Conservation (phyloP, 768 basidiomycete species). For the Scleroderma citrinum region DNA sequence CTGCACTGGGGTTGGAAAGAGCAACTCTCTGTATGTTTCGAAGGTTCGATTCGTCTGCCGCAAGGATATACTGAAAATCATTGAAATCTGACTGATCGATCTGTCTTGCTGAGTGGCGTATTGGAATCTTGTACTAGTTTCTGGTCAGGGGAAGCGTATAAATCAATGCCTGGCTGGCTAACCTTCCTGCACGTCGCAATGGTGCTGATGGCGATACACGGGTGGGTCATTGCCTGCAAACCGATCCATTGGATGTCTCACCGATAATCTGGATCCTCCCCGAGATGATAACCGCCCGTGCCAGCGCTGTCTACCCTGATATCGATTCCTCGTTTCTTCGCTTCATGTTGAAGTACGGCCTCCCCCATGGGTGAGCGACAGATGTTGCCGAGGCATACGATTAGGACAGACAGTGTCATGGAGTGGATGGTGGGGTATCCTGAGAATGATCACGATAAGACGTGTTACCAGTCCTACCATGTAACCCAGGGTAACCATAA, state of each 20-base stretch:
- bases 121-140: slow-evolving; percentile 65
- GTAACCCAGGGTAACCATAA: not conserved
- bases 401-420: slow-evolving; percentile 49
- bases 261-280: slow-evolving; percentile 82
- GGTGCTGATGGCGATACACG: slow-evolving; percentile 41
- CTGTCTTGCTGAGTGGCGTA: slow-evolving; percentile 64
- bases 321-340: slow-evolving; percentile 57
- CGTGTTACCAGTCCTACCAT: not conserved
- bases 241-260: slow-evolving; percentile 22
- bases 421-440: slow-evolving; percentile 6
- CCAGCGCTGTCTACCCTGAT: slow-evolving; percentile 80
- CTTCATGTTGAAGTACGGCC: slow-evolving; percentile 71
- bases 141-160: not conserved
- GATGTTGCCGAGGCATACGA: slow-evolving; percentile 82
- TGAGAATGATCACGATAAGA: not conserved
- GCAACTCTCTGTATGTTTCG: slow-evolving; percentile 49
- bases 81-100: slow-evolving; percentile 61
- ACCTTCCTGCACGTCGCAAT: slow-evolving; percentile 69
- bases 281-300: slow-evolving; percentile 78
- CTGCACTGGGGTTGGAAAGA: slow-evolving; percentile 52
- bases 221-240: not conserved
- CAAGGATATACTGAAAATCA: slow-evolving; percentile 78
- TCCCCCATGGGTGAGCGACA: slow-evolving; percentile 93
- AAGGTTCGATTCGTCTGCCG: slow-evolving; percentile 76
- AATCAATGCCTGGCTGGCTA: not conserved